phyloP scores from a whole-genome alignment of 306 rosid genomes.

The Fragaria ananassa region DNA sequence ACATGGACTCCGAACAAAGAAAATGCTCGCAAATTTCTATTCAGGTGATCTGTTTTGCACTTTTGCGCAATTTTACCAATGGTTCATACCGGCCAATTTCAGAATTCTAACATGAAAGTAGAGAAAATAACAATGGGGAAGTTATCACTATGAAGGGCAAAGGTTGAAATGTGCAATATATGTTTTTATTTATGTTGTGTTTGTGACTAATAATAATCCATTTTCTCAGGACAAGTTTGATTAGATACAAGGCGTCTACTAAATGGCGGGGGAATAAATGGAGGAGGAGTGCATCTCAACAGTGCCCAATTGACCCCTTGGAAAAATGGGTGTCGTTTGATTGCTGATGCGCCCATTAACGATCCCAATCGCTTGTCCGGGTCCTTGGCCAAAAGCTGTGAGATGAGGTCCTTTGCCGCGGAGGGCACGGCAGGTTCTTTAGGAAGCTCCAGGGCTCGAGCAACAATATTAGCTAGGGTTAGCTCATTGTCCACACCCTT shows the following conservation, averaged over 20 bases:
- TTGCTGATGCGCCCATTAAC: slow-evolving; percentile 51
- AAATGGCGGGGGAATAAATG: slow-evolving; percentile 43
- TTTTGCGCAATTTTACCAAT: not conserved
- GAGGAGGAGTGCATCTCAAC: slow-evolving; percentile 66
- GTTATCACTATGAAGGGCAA: not conserved
- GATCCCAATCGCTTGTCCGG: slow-evolving; percentile 64
- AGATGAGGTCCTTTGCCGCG: slow-evolving; percentile 54
- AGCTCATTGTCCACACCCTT: slow-evolving; percentile 63
- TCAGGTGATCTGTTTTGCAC: not conserved
- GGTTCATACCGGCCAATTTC: not conserved
- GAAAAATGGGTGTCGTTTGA: slow-evolving; percentile 63
- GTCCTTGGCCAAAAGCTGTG: slow-evolving; percentile 61
- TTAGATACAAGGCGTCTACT: slow-evolving; percentile 43
- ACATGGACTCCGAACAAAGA: not conserved
- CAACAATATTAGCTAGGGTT: slow-evolving; percentile 68
- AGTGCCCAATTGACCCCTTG: slow-evolving; percentile 69
- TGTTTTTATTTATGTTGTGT: not conserved
- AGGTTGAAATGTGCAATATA: not conserved
- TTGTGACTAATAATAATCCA: slow-evolving; percentile 54
- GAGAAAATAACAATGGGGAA: not conserved
- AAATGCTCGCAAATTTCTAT: not conserved
- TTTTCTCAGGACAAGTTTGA: slow-evolving; percentile 54
- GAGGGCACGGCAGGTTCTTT: slow-evolving; percentile 50
- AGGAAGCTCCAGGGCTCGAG: slow-evolving; percentile 71
- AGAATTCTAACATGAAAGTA: not conserved